Base-by-base conservation (phyloP, 2,329 filamentous ascomycete species). In the Exserohilum rostratum region DNA sequence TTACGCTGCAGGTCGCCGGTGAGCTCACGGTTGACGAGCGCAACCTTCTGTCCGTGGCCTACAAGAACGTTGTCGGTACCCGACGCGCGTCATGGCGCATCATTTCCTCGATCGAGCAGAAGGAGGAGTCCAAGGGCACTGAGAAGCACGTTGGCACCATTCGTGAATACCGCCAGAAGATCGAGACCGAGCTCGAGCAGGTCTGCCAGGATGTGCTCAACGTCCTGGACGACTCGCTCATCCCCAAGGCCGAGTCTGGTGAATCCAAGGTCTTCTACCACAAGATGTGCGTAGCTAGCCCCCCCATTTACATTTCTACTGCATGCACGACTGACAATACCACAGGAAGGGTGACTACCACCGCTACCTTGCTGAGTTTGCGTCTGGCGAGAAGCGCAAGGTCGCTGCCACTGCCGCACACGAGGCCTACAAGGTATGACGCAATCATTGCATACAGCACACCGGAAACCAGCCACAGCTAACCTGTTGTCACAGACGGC, bases 251-350 rank as follows among this genome's bases (percentile, higher is more conserved):
- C 76, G 90, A 95, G 81, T 90, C 91, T 67, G 93, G 93, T 83
- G 93, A 98, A 86, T 96, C 92, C 79, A 98, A 97, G 88, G 93
- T 98, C 78, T 98, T 98, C 82, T 98, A 98, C 85, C 93, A 97
- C 89, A 98, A 98, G 88, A 98, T 98, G 93, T 97, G 83, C 71
- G 90, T 85, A 29, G 6, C 18, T 11, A n/a, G 13, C n/a, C 10
- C 29, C 42, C 29, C 6, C 52, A 18, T 13, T 30, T 30, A 44
- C 35, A 22, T 18, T n/a, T n/a, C n/a, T 13, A 29, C 18, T 13
- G 25, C 61, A 66, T 37, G n/a, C 47, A 46, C 40, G 18, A 31
- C 65, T 66, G 50, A 67, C 57, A 46, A 13, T 22, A 38, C 33
- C 22, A 74, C 69, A 96, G 91, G 91, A 96, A 96, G 88, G 92